Evolutionary conservation across 2,329 filamentous ascomycete genomes (phyloP), one percentile per base, ranked within the genome.

Genomic region (Diaporthe nobilis): DNA sequence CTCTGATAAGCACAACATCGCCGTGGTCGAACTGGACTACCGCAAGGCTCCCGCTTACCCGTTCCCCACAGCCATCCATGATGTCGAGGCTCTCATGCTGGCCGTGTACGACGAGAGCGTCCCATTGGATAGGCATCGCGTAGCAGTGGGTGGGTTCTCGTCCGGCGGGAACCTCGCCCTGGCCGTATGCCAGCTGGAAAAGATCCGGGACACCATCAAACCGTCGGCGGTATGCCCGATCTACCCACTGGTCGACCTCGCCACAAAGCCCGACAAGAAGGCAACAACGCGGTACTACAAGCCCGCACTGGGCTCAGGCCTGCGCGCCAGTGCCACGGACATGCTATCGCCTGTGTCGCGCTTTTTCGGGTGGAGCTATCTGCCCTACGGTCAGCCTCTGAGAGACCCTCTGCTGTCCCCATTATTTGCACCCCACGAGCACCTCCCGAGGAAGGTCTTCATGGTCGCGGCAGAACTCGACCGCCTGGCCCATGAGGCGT

Each of bases 391-490:
- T 1, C 63, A 67, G 28, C 63, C 12, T 25, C 44, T 51, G 20
- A 15, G 44, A 20, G 44, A 67, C 63, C 44, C 63, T 17, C 28
- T 67, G 44, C 20, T 67, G 12, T 67, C 63, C 8, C 63, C 63
- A 1, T n/a, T 51, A 0, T 67, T n/a, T 17, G 63, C 63, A 13
- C 63, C 28, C 1, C 63, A 44, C 20, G 44, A 51, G 44, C 44
- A 67, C 44, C 10, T 67, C 2, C 63, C 44, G 7, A 25, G 51
- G 44, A 67, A 67, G 28, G 20, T 51, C 63, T 67, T 37, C 20
- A 51, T 37, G 12, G 7, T 67, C 44, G 44, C 63, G 44, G 63
- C 63, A 3, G 44, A 67, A 31, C 63, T 67, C 63, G 63, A 67
- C 31, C 17, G 63, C 4, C 28, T 67, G 6, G 63, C 63, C 1